Base-by-base conservation (phyloP, 225 moss, liverwort and hornwort species). In the Marchantia polymorpha region DNA sequence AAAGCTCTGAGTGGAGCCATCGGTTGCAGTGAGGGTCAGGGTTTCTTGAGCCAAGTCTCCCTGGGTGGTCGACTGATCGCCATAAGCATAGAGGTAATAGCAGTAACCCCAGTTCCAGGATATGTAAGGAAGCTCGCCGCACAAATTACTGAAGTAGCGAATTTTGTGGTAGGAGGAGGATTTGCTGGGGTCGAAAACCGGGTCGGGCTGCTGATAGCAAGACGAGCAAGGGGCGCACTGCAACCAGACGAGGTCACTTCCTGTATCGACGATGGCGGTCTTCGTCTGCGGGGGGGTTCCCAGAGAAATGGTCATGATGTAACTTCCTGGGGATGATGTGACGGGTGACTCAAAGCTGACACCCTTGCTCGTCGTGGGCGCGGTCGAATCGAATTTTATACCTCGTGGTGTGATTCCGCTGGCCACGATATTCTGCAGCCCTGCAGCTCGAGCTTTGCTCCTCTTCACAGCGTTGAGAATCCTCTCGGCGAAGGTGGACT, bases 181-280 rank as follows among this genome's bases (percentile, higher is more conserved):
- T 39, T 68, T 64, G 13, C 48, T 66, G 11, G 84, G 81, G 19
- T 72, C 66, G 22, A 69, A 78, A 19, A 73, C 29, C 0, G 84
- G 80, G 65, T 80, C 76, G 0, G 58, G 22, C 54, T 84, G 84
- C 17, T 54, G 1, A 23, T 76, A 84, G 54, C n/a, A n/a, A n/a
- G n/a, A n/a, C n/a, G n/a, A n/a, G n/a, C n/a, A n/a, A n/a, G n/a
- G n/a, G n/a, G n/a, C n/a, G n/a, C 81, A 81, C 73, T 84, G 84
- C 49, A 84, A 70, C 84, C 84, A 84, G 31, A 30, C 63, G 64
- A 84, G 50, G 60, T 84, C 81, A 52, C 84, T 84, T 22, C 84
- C 84, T 20, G 84, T 84, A 74, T 84, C 84, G 0, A 64, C 84
- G 47, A 81, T 81, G 64, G 81, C 84, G 4, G 70, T 84, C 39